Conservation (phyloP, 1,284 basidiomycete genomes). For the Irpex sp. region DNA sequence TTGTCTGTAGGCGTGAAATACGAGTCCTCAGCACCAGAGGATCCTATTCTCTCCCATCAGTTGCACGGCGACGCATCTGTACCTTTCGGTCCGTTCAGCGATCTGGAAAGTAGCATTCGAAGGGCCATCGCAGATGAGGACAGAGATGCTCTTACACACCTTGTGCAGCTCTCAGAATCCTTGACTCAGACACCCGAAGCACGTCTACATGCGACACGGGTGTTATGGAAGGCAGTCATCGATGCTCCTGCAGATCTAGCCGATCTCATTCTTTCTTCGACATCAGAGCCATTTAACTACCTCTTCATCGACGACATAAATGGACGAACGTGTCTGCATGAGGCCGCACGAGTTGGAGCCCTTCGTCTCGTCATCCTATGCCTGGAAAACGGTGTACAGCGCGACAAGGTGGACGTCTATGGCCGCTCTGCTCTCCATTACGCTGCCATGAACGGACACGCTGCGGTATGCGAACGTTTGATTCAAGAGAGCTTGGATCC, state of each 20-base stretch:
- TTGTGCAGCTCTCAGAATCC: constrained; percentile 70
- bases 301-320: constrained; percentile 96
- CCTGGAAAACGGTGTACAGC: constrained; percentile 67
- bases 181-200: constrained; percentile 56
- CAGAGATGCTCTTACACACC: constrained; percentile 58
- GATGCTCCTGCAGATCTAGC: constrained; percentile 73
- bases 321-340: constrained; percentile 92
- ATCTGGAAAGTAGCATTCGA: constrained; percentile 83
- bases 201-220: constrained; percentile 71
- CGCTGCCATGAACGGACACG: constrained; percentile 91
- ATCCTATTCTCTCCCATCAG: constrained; percentile 65
- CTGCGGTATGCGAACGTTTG: constrained; percentile 73
- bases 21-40: constrained; percentile 49
- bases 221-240: constrained; percentile 88
- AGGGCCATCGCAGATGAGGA: constrained; percentile 69
- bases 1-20: constrained; percentile 72
- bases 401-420: constrained; percentile 80
- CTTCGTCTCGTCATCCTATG: constrained; percentile 82
- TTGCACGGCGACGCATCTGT: constrained; percentile 60
- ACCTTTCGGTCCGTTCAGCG: constrained; percentile 73
- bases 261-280: constrained; percentile 70
- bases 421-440: constrained; percentile 95
- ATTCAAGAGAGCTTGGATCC: constrained; percentile 68
- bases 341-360: constrained; percentile 85
- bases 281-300: constrained; percentile 79